Conservation (phyloP, 1,139 yeast genomes). For the Yamadazyma atlantica region DNA sequence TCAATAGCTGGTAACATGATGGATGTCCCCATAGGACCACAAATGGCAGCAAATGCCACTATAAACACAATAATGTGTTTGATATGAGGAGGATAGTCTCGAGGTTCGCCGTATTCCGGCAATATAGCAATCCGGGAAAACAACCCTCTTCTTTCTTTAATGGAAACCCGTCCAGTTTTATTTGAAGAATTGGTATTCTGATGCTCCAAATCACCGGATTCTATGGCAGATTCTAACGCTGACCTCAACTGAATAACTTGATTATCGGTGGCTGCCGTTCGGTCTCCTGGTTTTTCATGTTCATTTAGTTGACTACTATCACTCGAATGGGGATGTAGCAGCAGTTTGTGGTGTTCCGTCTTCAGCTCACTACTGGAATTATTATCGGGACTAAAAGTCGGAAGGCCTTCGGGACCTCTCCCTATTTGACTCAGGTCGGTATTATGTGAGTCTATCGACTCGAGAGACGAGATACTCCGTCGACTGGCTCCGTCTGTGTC, state of each 20-base stretch:
- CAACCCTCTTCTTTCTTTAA: constrained; percentile 52
- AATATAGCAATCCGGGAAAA: constrained; percentile 52
- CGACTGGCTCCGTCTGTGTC: background rate
- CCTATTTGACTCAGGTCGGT: background rate
- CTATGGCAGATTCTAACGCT: background rate
- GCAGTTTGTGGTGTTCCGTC: too few species aligned
- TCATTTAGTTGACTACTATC: background rate
- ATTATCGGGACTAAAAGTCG: background rate
- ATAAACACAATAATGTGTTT: constrained; percentile 60
- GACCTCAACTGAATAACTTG: background rate
- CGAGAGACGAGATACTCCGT: background rate
- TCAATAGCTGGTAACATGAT: constrained; percentile 78
- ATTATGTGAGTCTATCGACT: background rate
- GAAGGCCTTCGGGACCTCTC: background rate
- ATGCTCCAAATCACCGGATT: background rate
- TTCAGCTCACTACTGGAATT: too few species aligned
- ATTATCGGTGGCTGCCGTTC: background rate
- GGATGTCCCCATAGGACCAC: constrained; percentile 93
- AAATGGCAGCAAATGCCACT: constrained; percentile 71
- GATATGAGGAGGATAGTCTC: constrained; percentile 51
- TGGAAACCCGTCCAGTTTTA: constrained; percentile 34
- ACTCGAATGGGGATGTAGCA: too few species aligned
- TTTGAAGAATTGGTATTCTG: constrained; percentile 4
- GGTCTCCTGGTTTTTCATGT: background rate
- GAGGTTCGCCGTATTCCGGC: constrained; percentile 74